Conservation (phyloP, 192 early-diverging fungal genomes). For the Backusella australiensis region DNA sequence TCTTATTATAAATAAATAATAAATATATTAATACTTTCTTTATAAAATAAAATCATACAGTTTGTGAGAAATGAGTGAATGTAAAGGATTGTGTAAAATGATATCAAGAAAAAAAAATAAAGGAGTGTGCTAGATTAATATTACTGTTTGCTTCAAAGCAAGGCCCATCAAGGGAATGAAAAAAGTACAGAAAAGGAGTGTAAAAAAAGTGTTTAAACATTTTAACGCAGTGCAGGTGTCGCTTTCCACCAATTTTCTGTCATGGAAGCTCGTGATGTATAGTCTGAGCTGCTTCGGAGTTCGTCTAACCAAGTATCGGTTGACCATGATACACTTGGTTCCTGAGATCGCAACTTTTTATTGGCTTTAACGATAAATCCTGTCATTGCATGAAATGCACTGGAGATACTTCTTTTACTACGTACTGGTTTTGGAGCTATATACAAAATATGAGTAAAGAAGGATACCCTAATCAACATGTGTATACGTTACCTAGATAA, state of each 20-base stretch:
- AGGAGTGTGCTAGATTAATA: neutral
- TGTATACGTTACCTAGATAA: neutral
- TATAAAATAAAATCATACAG: neutral
- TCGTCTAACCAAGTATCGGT: neutral
- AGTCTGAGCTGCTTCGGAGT: neutral
- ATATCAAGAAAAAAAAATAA: neutral
- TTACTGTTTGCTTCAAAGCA: neutral
- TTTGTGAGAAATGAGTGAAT: neutral
- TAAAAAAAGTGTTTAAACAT: neutral
- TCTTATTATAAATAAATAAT: neutral
- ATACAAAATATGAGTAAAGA: neutral
- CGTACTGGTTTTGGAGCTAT: neutral
- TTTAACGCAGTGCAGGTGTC: neutral
- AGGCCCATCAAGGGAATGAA: neutral
- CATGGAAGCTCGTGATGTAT: neutral
- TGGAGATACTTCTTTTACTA: neutral
- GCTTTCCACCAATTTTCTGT: conserved; percentile 4
- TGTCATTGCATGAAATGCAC: conserved; percentile 10
- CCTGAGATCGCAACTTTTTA: neutral
- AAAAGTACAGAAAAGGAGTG: neutral
- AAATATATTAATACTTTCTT: neutral
- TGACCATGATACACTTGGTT: neutral
- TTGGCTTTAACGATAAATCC: neutral
- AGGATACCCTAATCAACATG: neutral
- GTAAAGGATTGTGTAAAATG: neutral